A percentile compares a stretch with the other conserved stretches of the same genome.
These are phyloP conservation scores for Wickerhamomyces strasburgensis DNA, from an alignment of 805 yeast species.

Conservation along the genomic window DNA sequence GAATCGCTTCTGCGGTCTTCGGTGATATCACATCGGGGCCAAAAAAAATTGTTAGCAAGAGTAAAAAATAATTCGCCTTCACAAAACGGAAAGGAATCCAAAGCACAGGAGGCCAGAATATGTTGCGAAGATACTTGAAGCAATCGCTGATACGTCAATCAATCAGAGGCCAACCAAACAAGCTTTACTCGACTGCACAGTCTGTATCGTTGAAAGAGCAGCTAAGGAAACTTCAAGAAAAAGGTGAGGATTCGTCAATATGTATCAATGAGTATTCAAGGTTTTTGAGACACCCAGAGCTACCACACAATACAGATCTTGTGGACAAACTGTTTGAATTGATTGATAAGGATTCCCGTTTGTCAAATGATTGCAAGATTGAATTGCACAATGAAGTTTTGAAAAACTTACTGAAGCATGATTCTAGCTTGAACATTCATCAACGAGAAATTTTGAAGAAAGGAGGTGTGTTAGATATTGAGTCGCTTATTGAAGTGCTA, in stretches of 20 bases:
- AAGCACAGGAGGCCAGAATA: too few species aligned
- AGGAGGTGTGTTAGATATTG: constrained; percentile 18
- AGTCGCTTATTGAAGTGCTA: constrained; percentile 31
- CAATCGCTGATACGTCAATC: not conserved
- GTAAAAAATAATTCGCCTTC: too few species aligned
- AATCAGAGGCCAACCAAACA: too few species aligned
- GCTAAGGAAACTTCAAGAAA: not conserved
- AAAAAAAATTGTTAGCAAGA: too few species aligned
- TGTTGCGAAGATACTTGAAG: not conserved
- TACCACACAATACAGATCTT: constrained; percentile 3
- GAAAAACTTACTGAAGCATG: constrained; percentile 23
- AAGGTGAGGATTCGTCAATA: not conserved
- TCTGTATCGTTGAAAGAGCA: not conserved
- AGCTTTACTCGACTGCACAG: not conserved
- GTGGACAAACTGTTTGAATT: constrained; percentile 8
- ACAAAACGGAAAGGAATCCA: too few species aligned
- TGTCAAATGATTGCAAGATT: constrained; percentile 3
- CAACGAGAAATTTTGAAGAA: constrained; percentile 23
- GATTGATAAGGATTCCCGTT: not conserved
- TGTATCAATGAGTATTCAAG: not conserved
- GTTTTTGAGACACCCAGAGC: constrained; percentile 6
- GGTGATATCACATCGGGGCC: too few species aligned
- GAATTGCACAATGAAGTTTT: constrained; percentile 18
- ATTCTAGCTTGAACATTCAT: constrained; percentile 28
- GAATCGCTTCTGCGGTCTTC: too few species aligned